A percentile compares a stretch with the other conserved stretches of the same genome.
Evolutionary conservation across 352 stramenopile genomes (phyloP).

Genomic region (Achlya hypogyna): DNA sequence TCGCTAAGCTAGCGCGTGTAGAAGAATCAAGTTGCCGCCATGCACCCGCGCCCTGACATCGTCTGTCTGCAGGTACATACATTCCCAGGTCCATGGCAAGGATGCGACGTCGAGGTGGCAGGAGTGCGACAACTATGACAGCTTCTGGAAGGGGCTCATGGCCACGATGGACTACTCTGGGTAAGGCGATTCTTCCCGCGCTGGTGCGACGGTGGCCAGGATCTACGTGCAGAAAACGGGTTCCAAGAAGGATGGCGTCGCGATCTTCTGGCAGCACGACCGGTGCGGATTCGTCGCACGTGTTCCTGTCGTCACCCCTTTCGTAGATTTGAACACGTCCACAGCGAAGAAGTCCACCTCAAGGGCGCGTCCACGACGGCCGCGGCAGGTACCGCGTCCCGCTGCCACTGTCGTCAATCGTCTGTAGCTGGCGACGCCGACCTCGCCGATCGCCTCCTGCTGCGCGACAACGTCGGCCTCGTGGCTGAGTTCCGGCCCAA

Average conservation of each 20-base stretch:
- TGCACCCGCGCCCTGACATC: slow-evolving; percentile 57
- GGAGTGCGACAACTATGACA: slow-evolving; percentile 70
- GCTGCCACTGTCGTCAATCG: not conserved
- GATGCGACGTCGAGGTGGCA: slow-evolving; percentile 16
- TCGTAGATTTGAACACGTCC: slow-evolving; percentile 30
- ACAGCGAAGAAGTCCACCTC: slow-evolving; percentile 34
- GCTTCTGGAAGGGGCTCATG: slow-evolving; percentile 62
- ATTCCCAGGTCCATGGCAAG: not conserved
- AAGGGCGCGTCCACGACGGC: slow-evolving; percentile 46
- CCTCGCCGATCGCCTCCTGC: slow-evolving; percentile 30
- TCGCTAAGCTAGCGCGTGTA: slow-evolving; percentile 19
- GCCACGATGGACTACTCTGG: slow-evolving; percentile 47
- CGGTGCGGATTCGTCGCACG: slow-evolving; percentile 10
- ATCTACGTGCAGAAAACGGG: slow-evolving; percentile 62
- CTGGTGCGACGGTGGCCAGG: slow-evolving; percentile 22
- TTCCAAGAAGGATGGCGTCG: slow-evolving; percentile 56
- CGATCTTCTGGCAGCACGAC: slow-evolving; percentile 57
- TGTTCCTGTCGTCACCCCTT: too few species aligned
- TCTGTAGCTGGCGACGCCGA: slow-evolving; percentile 23
- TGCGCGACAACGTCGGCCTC: slow-evolving; percentile 49
- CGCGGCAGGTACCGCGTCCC: slow-evolving; percentile 33
- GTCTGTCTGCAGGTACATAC: slow-evolving; percentile 61
- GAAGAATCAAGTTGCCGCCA: slow-evolving; percentile 42
- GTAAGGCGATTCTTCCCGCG: slow-evolving; percentile 30
- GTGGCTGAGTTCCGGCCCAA: slow-evolving; percentile 39